Evolutionary conservation across 345 rosid species (phyloP), one percentile per base, ranked within the genome.

Genomic region (Kandelia obovata): DNA sequence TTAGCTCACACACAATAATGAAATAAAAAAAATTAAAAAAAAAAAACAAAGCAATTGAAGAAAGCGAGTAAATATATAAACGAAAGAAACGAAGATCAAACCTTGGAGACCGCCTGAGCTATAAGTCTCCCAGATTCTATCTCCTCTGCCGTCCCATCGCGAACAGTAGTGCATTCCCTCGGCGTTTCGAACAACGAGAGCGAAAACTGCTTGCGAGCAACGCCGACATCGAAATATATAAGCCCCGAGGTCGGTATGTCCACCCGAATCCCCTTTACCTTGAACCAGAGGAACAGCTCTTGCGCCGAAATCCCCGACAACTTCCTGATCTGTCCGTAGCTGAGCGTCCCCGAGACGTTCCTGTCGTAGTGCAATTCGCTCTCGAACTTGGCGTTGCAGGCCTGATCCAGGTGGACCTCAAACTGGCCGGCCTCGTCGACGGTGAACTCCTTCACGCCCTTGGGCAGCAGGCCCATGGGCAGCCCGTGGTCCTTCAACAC

Each of bases 271-370:
- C 83, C 88, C 71, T 82, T 89, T 2, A 94, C 97, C 47, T 88
- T 96, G 78, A 94, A 87, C 97, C 97, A 94, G 56, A 94, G 75
- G 66, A 91, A 94, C 17, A 94, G 73, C 73, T 94, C 98, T 71
- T 91, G 92, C 0, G 97, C 90, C n/a, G 87, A 76, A 55, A 94
- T 77, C 49, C 98, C 98, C 0, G 91, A 87, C 55, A 94, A 74
- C 2, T 81, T 81, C 13, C 73, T 74, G 84, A 94, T 87, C 84
- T 85, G 78, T 5, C 90, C 87, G 68, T 65, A 80, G 37, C 83
- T 77, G 47, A 94, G 68, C 0, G 78, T 82, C 23, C 98, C 98
- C 0, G 93, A 81, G 8, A 94, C 89, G 59, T 86, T 94, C 49
- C 68, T 66, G 37, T 94, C 92, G 82, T 91, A 94, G 71, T 83